Base-by-base conservation (phyloP, 2,329 filamentous ascomycete species). In the Ophiosphaerella narmari region DNA sequence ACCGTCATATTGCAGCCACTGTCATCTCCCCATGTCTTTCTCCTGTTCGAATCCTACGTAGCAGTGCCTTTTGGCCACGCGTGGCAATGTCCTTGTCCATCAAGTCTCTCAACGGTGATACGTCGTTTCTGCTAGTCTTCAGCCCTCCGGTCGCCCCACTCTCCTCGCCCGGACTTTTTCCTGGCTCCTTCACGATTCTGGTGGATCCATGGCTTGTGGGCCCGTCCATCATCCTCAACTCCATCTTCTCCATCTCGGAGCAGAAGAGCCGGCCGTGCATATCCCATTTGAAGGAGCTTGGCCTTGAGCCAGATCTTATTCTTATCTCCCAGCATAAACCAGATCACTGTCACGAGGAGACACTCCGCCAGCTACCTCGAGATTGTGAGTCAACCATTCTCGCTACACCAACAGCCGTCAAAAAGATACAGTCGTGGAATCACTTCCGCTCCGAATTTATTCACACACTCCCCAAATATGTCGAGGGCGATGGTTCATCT, bases 171-270 rank as follows among this genome's bases (percentile, higher is more conserved):
- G 67, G 62, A 48, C 62, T 70, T 37, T 74, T 74, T 26, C 76
- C 78, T 11, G 76, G 55, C 29, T 78, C 81, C 4, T 90, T 87
- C 69, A 85, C 82, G 13, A 81, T 91, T 45, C 78, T 91, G 35
- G 72, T 91, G 43, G 88, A 92, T 67, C 88, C 89, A 3, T 90
- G 87, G 85, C 78, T 90, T 29, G 76, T 78, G 9, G 85, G 85
- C 0, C 74, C 81, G 4, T 84, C 84, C 9, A 82, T 81, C 45
- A 81, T 86, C 54, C 78, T 83, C 60, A 83, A 84, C 62, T 77
- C 82, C 24, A 80, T 78, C 62, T 85, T 89, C 68, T 85, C 85
- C 16, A 80, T 79, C 34, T 80, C 84, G 2, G 78, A 77, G 39
- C 84, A 85, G 55, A 83, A 76, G 37, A 70, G 77, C 14, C 75